Evolutionary conservation across 148 eudicot species (phyloP).

Genomic region (Chenopodium formosanum): DNA sequence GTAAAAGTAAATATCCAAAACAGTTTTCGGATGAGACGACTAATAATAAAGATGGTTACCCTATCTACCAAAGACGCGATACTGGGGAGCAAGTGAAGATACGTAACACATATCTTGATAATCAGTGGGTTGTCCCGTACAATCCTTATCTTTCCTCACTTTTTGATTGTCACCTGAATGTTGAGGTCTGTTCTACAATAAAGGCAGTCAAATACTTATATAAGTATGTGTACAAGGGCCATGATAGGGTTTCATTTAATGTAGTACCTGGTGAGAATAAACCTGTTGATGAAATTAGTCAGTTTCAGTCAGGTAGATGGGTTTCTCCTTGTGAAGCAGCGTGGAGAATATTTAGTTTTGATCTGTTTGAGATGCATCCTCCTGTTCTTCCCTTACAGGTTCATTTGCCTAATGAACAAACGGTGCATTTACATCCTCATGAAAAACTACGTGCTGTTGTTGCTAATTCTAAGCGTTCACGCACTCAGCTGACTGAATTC

Average conservation of each 20-base stretch:
- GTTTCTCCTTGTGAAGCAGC: conserved; percentile 10
- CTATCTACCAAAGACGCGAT: background rate
- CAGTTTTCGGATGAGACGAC: background rate
- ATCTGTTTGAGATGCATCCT: conserved; percentile 20
- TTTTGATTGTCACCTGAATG: no score
- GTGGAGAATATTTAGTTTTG: conserved; percentile 19
- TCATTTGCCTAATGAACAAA: background rate
- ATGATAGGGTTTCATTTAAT: background rate
- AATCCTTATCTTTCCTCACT: background rate
- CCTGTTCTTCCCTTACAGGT: background rate
- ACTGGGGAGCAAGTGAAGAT: background rate
- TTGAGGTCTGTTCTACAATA: background rate
- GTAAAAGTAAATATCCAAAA: background rate
- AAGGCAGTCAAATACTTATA: conserved; percentile 21
- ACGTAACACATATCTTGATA: background rate
- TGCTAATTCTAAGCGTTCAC: background rate
- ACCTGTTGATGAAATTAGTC: background rate
- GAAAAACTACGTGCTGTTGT: no score
- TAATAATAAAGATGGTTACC: background rate
- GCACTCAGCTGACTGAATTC: conserved; percentile 2
- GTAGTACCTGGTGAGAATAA: background rate
- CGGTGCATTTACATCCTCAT: background rate
- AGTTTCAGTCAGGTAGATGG: conserved; percentile 8
- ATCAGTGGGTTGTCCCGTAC: conserved; percentile 10
- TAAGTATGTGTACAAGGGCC: background rate